Base-by-base conservation (phyloP, 2,329 filamentous ascomycete species). In the Amauroascus verrucosus region DNA sequence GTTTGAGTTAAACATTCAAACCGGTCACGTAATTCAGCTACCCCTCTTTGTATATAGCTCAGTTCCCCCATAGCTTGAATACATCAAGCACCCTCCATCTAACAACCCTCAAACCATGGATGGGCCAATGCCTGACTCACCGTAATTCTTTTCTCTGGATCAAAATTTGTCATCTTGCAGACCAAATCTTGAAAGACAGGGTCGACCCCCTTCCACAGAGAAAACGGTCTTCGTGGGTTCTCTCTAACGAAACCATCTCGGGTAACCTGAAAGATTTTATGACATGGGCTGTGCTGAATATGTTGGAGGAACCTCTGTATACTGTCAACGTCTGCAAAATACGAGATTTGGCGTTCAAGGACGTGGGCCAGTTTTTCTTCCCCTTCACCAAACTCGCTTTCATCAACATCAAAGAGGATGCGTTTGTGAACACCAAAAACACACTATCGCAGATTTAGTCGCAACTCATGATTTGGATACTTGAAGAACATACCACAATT, bases 271-370 rank as follows among this genome's bases (percentile, higher is more conserved):
- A 38, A 16, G 35, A n/a, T 9, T 38, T 2, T 16, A 16, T 16
- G n/a, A n/a, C 9, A 18, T n/a, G 5, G 14, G 14, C n/a, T 18
- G 14, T 38, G 14, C 2, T 14, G 6, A 38, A 38, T 38, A n/a
- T 38, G 35, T 2, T 38, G 14, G 9, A 38, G 35, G 14, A 38
- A 38, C 35, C 6, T 6, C 28, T 68, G 63, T 33, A 75, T 64
- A 43, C 68, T 66, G 3, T 73, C 61, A 61, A 64, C 62, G 56
- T 76, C 68, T 45, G 67, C 69, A 60, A 77, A 77, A 57, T 72
- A 73, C 2, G 72, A 77, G 9, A 76, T 67, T 55, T 76, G 74
- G 18, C 70, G 68, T 55, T 72, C 67, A 26, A 75, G 59, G 41
- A 75, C 70, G 53, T 65, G 62, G 50, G 64, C 65, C 46, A 69